Base-by-base conservation (phyloP, 768 basidiomycete species). In the Agrocybe praecox region DNA sequence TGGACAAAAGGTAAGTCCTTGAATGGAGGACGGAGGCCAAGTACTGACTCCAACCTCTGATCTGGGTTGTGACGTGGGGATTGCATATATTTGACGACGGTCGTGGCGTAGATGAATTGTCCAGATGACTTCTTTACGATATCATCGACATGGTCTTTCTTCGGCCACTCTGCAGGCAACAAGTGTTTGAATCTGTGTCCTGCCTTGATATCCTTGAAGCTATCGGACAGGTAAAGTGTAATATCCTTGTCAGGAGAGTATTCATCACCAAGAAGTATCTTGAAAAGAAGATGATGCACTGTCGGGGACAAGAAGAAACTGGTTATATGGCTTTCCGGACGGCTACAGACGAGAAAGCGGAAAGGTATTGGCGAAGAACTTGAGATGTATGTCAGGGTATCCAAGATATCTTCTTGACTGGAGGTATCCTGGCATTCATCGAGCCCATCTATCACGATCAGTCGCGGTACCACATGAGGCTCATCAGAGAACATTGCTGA, bases 371-470 rank as follows among this genome's bases (percentile, higher is more conserved):
- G 14, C n/a, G 18, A 9, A 17, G 18, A 12, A 23, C 3, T 36
- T 42, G 40, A 33, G 15, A 33, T n/a, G 6, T 8, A 19, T 2
- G 7, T 10, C 14, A 22, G 17, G 7, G 33, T 15, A 21, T 43
- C 24, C 6, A 61, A 26, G 2, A 64, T n/a, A 12, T 56, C 51
- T 1, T 23, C 23, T 24, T 62, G 59, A 19, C 33, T 44, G 1
- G 46, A 49, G 17, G 32, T 15, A 8, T 49, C 53, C 6, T 21
- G 23, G 34, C 65, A 66, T 52, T 66, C 60, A 26, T 66, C 64
- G 6, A 65, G 52, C 2, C 64, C 64, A 43, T 65, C 64, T 12
- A 65, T 34, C 36, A 65, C 44, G 19, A 61, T 49, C 14, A 61
- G 26, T n/a, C 46, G 33, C 8, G 51, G 49, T n/a, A 29, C 9